phyloP scores from a whole-genome alignment of 129 eudicot species.

The carrot (Daucus carota) region DH1_v3.0 NC_030381.2:55637001-55637500 shows the following conservation, averaged over 20 bases:
- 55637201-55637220: slow-evolving; percentile 53
- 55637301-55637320: slow-evolving; percentile 57
- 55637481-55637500: slow-evolving; percentile 26
- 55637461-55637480: slow-evolving; percentile 28
- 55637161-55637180: slow-evolving; percentile 44
- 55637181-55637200: slow-evolving; percentile 59
- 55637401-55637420: slow-evolving; percentile 39
- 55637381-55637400: slow-evolving; percentile 20
- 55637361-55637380: slow-evolving; percentile 32
- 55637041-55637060: not conserved
- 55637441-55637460: slow-evolving; percentile 44
- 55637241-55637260: slow-evolving; percentile 34
- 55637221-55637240: slow-evolving; percentile 54
- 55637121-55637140: not conserved
- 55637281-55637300: slow-evolving; percentile 70
- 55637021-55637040: not conserved
- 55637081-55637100: not conserved
- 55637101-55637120: not conserved
- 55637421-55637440: slow-evolving; percentile 26
- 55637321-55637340: slow-evolving; percentile 45
- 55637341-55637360: slow-evolving; percentile 45
- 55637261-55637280: slow-evolving; percentile 64
- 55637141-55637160: slow-evolving; percentile 69
- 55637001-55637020: not conserved
- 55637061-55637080: not conserved